Percentiles rank a stretch among this genome's conserved stretches.
Conservation (phyloP, 305 asterid species). For the Solanum hybrid region DNA sequence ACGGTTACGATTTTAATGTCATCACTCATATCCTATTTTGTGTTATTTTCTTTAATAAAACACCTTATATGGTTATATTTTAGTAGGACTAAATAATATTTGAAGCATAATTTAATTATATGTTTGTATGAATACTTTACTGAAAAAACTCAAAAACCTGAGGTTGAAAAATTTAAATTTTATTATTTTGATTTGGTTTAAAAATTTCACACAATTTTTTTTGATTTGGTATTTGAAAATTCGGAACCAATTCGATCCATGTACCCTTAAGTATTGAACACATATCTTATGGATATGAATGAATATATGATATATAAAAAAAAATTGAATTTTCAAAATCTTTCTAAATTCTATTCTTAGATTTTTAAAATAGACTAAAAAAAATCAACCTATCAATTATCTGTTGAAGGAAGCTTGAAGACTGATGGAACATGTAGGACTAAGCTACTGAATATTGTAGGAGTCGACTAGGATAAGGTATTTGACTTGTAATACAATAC, state of each 20-base stretch:
- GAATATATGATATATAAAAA: neutral
- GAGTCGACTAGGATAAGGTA: no score
- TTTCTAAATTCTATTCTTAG: neutral
- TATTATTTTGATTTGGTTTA: no score
- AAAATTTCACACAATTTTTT: neutral
- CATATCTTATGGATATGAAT: no score
- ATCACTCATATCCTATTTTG: neutral
- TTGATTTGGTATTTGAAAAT: neutral
- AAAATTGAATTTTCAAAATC: neutral
- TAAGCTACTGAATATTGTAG: no score
- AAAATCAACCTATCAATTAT: neutral
- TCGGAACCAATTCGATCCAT: neutral
- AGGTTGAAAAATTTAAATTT: no score
- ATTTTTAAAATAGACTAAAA: no score
- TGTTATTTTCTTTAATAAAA: no score
- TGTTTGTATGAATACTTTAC: neutral
- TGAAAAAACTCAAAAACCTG: neutral
- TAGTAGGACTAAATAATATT: neutral
- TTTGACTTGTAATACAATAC: no score
- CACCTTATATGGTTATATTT: no score
- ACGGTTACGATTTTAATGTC: neutral
- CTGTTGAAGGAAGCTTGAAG: no score
- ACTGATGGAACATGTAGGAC: no score
- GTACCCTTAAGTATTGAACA: neutral
- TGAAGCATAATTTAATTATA: no score